Conservation (phyloP, 192 early-diverging fungal genomes). For the Mortierella alpina region DNA sequence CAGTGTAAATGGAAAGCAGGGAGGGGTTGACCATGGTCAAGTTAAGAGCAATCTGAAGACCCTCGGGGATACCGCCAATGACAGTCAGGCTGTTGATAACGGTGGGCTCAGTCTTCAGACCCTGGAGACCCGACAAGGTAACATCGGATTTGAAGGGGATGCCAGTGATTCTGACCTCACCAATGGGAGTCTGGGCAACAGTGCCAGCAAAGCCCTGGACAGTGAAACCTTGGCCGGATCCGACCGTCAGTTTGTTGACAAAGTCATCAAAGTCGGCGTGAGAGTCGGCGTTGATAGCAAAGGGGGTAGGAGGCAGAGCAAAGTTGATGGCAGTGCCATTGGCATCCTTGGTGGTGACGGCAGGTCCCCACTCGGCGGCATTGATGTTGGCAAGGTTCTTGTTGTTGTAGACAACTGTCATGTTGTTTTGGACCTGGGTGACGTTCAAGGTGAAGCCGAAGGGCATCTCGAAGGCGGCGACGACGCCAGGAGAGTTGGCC, state of each 20-base stretch:
- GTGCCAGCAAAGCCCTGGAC: conserved; percentile 63
- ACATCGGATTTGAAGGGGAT: conserved; percentile 67
- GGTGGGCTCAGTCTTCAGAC: conserved; percentile 62
- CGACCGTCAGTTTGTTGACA: conserved; percentile 60
- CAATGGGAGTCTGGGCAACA: conserved; percentile 64
- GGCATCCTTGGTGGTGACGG: conserved; percentile 54
- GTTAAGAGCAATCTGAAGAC: conserved; percentile 58
- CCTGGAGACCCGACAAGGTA: conserved; percentile 64
- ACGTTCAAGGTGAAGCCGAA: conserved; percentile 72
- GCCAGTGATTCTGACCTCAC: conserved; percentile 60
- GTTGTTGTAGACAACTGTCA: conserved; percentile 57
- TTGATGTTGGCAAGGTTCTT: conserved; percentile 43
- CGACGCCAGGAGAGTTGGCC: conserved; percentile 57
- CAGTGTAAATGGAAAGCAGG: conserved; percentile 58
- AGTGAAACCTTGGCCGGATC: conserved; percentile 49
- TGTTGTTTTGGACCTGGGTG: conserved; percentile 63
- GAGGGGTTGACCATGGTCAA: conserved; percentile 61
- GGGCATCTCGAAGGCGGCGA: conserved; percentile 66
- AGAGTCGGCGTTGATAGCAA: conserved; percentile 56
- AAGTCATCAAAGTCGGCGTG: conserved; percentile 65
- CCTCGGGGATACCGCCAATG: conserved; percentile 54
- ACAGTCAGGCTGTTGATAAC: conserved; percentile 66
- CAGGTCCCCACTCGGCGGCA: conserved; percentile 42
- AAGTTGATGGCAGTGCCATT: conserved; percentile 60
- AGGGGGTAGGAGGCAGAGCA: conserved; percentile 58